Base-by-base conservation (phyloP, 768 basidiomycete genomes). In the Roridomyces roridus region DNA sequence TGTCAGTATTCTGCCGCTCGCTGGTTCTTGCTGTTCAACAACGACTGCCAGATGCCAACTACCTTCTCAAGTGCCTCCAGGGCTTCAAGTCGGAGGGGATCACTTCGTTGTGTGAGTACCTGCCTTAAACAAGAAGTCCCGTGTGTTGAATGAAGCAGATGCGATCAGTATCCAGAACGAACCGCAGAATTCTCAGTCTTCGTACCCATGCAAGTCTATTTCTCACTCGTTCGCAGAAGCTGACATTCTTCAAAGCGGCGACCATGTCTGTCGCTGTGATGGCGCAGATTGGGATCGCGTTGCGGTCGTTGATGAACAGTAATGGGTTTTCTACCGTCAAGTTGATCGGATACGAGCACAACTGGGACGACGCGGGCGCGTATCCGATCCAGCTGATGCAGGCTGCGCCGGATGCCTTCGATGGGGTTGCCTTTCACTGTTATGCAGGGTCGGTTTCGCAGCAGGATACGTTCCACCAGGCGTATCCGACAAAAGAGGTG, bases 401-500 rank as follows among this genome's bases (percentile, higher is more conserved):
- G 66, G 75, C 80, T 42, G 83, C 82, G 6, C 74, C 72, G 3
- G 79, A 70, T 56, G 76, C 85, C 0, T 88, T 88, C 53, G 75
- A 79, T 15, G 89, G 89, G 5, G 87, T 85, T 12, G 74, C 85
- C 0, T 91, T 90, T 66, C 89, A 92, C 67, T 91, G 91, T 63
- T 91, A 92, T 54, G 74, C 69, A 9, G 76, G 72, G 60, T 39
- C 65, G 61, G 6, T 26, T 25, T 37, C n/a, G 18, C 67, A 85
- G 4, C 88, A 90, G 67, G 77, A 81, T 39, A 65, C 67, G 1
- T 91, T 89, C 71, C 80, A 84, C 25, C 72, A 73, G 39, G 75
- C 76, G 11, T 88, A 75, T 46, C 58, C 58, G 6, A 36, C 15
- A 15, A 59, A 59, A 50, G 58, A 54, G 34, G 58, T 55, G 12